Evolutionary conservation across 176 grass and related monocot species (phyloP).

Genomic region (Elaeis guineensis): DNA sequence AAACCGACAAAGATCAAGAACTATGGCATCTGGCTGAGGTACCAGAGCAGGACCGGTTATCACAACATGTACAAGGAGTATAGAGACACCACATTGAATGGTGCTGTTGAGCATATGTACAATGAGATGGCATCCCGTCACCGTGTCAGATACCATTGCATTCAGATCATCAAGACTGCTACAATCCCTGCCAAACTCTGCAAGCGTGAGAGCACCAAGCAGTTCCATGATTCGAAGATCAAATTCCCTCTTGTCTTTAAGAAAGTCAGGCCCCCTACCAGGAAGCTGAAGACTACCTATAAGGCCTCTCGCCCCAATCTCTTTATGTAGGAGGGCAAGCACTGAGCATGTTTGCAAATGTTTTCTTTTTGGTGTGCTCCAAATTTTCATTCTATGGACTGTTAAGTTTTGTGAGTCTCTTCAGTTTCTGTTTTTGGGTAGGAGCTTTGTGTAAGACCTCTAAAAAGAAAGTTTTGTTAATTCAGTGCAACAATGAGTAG

Average conservation of each 20-base stretch:
- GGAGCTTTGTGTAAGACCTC: too few relatives aligned
- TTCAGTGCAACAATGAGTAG: too few relatives aligned
- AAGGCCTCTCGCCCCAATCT: slow-evolving; percentile 8
- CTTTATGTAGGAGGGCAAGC: neutral
- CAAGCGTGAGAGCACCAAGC: slow-evolving; percentile 11
- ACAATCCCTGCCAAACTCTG: slow-evolving; percentile 7
- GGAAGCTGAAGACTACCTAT: slow-evolving; percentile 6
- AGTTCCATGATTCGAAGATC: slow-evolving; percentile 9
- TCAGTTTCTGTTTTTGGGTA: too few relatives aligned
- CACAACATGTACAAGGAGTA: slow-evolving; percentile 16
- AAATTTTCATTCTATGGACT: too few relatives aligned
- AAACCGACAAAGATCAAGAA: slow-evolving; percentile 6
- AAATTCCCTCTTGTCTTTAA: slow-evolving; percentile 7
- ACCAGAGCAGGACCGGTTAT: slow-evolving; percentile 7
- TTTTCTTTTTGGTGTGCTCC: too few relatives aligned
- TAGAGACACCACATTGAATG: slow-evolving; percentile 3
- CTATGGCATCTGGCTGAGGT: slow-evolving; percentile 4
- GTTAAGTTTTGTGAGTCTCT: too few relatives aligned
- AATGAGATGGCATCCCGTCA: slow-evolving; percentile 11
- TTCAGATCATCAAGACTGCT: slow-evolving; percentile 11
- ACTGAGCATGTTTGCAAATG: too few relatives aligned
- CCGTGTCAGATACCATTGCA: neutral
- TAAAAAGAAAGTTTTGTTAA: too few relatives aligned
- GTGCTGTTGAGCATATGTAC: slow-evolving; percentile 8
- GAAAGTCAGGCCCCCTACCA: neutral